A percentile compares a stretch with the other conserved stretches of the same genome.
phyloP scores from a whole-genome alignment of 2,329 filamentous ascomycete genomes.

The Aspergillus pseudonomiae region DNA sequence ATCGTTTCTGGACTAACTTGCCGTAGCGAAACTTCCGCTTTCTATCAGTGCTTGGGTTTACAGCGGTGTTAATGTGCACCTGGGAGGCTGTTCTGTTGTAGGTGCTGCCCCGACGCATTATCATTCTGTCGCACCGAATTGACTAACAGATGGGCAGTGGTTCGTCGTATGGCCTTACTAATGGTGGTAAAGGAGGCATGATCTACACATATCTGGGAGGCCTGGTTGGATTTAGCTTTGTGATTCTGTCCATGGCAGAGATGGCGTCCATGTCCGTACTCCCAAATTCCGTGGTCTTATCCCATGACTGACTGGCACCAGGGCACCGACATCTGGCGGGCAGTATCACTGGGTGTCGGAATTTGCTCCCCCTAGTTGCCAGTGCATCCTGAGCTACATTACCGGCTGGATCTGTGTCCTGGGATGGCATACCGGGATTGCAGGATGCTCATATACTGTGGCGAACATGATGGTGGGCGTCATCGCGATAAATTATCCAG shows the following conservation, averaged over 20 bases:
- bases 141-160: conserved; percentile 9
- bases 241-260: conserved; percentile 44
- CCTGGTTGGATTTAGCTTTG: conserved; percentile 41
- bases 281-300: no score
- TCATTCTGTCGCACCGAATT: neutral
- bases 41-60: conserved; percentile 38
- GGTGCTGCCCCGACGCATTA: neutral
- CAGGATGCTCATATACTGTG: conserved; percentile 37
- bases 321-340: conserved; percentile 42
- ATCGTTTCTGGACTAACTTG: neutral
- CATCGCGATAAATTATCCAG: conserved; percentile 35
- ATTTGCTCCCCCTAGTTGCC: conserved; percentile 37
- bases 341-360: conserved; percentile 48
- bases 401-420: conserved; percentile 44
- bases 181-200: conserved; percentile 42
- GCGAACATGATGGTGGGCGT: conserved; percentile 40
- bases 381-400: conserved; percentile 40
- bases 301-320: conserved; percentile 10
- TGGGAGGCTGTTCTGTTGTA: conserved; percentile 33
- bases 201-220: conserved; percentile 42
- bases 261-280: conserved; percentile 49
- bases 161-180: conserved; percentile 36
- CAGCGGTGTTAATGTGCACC: conserved; percentile 36
- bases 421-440: conserved; percentile 42
- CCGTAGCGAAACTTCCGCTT: conserved; percentile 39